Conservation (phyloP, 768 basidiomycete genomes). For the Lenzites betulinus region DNA sequence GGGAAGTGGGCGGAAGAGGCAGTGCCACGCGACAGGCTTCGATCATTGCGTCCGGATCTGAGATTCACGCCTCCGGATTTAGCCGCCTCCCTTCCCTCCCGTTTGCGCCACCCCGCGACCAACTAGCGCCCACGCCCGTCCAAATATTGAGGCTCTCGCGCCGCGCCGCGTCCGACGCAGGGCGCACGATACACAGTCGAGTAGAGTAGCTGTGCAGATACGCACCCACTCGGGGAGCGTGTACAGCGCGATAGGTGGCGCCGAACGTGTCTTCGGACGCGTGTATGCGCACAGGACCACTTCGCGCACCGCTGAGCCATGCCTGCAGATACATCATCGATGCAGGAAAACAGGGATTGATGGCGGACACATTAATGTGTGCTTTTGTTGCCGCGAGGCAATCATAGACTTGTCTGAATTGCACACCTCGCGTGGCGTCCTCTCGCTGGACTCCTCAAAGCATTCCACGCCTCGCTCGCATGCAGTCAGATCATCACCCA, state of each 20-base stretch:
- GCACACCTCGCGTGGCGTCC: too few species aligned
- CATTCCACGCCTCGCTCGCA: too few species aligned
- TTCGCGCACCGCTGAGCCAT: neutral
- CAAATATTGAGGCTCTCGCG: neutral
- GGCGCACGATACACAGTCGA: too few species aligned
- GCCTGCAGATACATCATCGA: neutral
- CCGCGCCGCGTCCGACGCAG: neutral
- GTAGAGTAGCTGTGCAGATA: too few species aligned
- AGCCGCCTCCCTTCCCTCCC: constrained; percentile 17
- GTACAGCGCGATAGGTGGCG: too few species aligned
- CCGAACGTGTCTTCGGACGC: neutral
- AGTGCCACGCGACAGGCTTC: constrained; percentile 20
- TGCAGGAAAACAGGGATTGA: too few species aligned
- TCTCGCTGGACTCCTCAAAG: too few species aligned
- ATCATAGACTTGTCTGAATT: too few species aligned
- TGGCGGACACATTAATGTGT: too few species aligned
- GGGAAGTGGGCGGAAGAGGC: constrained; percentile 14
- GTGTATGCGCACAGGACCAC: constrained; percentile 7
- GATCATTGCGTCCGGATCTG: constrained; percentile 15
- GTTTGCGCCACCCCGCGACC: constrained; percentile 13
- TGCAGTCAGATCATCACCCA: too few species aligned
- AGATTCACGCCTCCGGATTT: constrained; percentile 18
- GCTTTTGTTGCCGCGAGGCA: too few species aligned
- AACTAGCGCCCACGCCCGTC: neutral
- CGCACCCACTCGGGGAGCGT: too few species aligned